Percentiles rank a stretch among this genome's conserved stretches.
phyloP scores from a whole-genome alignment of 192 early-diverging fungal species.

The Coemansia sp. region DNA sequence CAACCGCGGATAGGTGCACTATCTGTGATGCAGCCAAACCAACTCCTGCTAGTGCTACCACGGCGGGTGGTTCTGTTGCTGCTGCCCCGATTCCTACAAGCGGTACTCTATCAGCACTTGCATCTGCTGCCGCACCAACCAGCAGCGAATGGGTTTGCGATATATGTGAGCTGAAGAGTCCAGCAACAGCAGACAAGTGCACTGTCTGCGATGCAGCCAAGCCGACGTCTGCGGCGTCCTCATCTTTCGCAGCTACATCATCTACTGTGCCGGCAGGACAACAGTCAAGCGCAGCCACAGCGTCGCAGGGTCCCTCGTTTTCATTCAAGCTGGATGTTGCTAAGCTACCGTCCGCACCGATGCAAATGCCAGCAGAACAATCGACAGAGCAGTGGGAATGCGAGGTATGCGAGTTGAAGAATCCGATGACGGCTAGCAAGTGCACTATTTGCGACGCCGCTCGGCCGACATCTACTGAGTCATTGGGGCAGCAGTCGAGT shows the following conservation, averaged over 20 bases:
- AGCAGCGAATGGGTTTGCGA: constrained; percentile 24
- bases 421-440: constrained; percentile 6
- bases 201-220: constrained; percentile 17
- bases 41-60: background rate
- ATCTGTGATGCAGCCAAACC: constrained; percentile 28
- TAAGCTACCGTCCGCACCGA: too few relatives aligned
- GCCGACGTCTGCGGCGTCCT: background rate
- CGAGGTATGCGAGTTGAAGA: constrained; percentile 22
- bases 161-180: constrained; percentile 16
- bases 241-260: constrained; percentile 1
- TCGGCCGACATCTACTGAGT: too few relatives aligned
- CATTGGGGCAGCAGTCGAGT: too few relatives aligned
- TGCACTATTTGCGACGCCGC: constrained; percentile 12
- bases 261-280: background rate
- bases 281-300: background rate
- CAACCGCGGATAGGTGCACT: constrained; percentile 14
- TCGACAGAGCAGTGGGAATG: constrained; percentile 21
- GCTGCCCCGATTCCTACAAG: background rate
- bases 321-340: too few relatives aligned
- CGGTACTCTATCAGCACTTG: background rate
- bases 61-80: background rate
- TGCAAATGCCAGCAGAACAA: too few relatives aligned
- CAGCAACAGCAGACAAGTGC: constrained; percentile 16
- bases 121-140: constrained; percentile 1
- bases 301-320: too few relatives aligned